Base-by-base conservation (phyloP, 345 rosid genomes). In the Brassica nigra region DNA sequence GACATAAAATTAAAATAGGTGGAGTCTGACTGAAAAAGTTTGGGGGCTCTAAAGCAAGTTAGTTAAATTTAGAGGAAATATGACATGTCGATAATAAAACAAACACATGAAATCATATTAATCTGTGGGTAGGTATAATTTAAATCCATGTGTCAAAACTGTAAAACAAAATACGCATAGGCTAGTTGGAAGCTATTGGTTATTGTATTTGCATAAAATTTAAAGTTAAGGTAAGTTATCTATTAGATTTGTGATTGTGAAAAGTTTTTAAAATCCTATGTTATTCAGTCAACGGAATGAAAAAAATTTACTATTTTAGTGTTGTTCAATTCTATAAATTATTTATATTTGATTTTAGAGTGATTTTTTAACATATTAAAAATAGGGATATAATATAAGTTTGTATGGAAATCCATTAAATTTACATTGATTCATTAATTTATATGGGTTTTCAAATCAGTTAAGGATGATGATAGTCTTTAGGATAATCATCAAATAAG, bases 11-110 rank as follows among this genome's bases (percentile, higher is more conserved):
- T 37, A 8, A 36, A 64, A 3, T 16, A 16, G 61, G 71, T 37
- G 77, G 76, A 70, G 20, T 16, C 66, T 49, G n/a, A 10, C 1
- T 11, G 14, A 27, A 70, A 67, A 61, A 39, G 29, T 39, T 62
- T 28, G 16, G 37, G 57, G 27, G 10, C 15, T 5, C 39, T 39
- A 37, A 73, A 34, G 28, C 28, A 75, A 54, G 66, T 36, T 14
- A 8, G 42, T 27, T 27, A 66, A 34, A 23, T 33, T 12, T 49
- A 23, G 5, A 52, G 52, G 8, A 39, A 58, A 14, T n/a, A 15
- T 33, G 65, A 5, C 74, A 29, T 16, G 63, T 2, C 64, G 5
- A 9, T 16, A 33, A 33, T 4, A 30, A 31, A 63, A 63, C 10
- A 63, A 63, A n/a, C 67, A 7, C 37, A 63, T 7, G 5, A 63